Base-by-base conservation (phyloP, 2,329 filamentous ascomycete genomes). In the Calonectria ilicicola region DNA sequence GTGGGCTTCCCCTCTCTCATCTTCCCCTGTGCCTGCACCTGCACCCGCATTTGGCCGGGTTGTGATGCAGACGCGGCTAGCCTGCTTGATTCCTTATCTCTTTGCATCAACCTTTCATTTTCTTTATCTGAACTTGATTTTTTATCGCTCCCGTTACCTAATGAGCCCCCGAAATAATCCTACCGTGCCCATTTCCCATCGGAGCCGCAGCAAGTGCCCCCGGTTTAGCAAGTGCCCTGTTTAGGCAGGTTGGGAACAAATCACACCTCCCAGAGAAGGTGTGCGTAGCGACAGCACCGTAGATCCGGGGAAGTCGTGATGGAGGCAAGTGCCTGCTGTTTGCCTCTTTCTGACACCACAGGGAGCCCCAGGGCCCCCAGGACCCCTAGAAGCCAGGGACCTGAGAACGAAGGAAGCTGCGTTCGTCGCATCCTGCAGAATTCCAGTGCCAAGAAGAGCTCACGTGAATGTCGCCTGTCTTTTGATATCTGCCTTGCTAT, bases 251-350 rank as follows among this genome's bases (percentile, higher is more conserved):
- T 44, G 26, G 17, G 35, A 56, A 49, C 42, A 58, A 40, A 47
- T 14, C 26, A 40, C 53, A 53, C 46, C 64, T 64, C 40, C 47
- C 29, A 27, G 29, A 23, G 63, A 19, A 64, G n/a, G 63, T 53
- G 51, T 44, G 47, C 51, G 21, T 32, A 40, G 53, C 40, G 23
- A 27, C 47, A 51, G 56, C 38, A 46, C 63, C 42, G 63, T 67
- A 53, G 64, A 71, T 71, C 69, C 47, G 56, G 69, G 69, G 69
- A 71, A 67, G 69, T 67, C 47, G 69, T 44, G 69, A 71, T 67
- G 56, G 64, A 71, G 64, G 69, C 69, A 64, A 64, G 69, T 63
- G 66, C 56, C 66, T 21, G 44, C 47, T 40, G n/a, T 32, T 65
- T 32, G 29, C 23, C 26, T 62, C 26, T n/a, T n/a, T n/a, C 53